A percentile compares a stretch with the other conserved stretches of the same genome.
phyloP scores from a whole-genome alignment of 352 stramenopile species.

The Hyphochytrium catenoides region DNA sequence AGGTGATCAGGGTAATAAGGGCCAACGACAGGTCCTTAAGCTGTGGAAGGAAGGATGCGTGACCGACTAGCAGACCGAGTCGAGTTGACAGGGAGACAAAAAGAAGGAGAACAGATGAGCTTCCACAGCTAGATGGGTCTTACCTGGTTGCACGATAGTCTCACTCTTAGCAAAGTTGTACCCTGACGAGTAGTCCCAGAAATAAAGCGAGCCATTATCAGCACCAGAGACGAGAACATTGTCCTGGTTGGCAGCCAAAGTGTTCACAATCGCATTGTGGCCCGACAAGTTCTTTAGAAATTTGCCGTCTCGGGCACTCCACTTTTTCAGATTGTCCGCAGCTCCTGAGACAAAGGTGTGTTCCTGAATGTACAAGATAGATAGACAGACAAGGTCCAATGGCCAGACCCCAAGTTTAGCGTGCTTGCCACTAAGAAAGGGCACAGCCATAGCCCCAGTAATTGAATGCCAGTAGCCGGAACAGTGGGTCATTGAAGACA shows the following conservation, averaged over 20 bases:
- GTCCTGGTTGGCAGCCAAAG: conserved; percentile 92
- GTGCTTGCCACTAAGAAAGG: too few species aligned
- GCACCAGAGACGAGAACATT: conserved; percentile 82
- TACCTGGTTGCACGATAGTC: conserved; percentile 67
- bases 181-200: conserved; percentile 96
- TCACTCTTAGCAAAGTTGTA: conserved; percentile 88
- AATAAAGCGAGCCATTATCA: conserved; percentile 92
- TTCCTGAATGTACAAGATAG: conserved; percentile 26
- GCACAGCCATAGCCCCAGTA: too few species aligned
- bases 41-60: too few species aligned
- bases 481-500: too few species aligned
- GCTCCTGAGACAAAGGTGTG: conserved; percentile 90
- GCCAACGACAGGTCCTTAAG: too few species aligned
- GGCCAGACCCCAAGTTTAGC: neutral
- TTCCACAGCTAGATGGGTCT: neutral
- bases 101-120: neutral
- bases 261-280: conserved; percentile 95
- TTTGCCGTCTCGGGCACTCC: conserved; percentile 76
- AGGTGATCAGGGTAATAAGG: conserved; percentile 2
- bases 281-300: conserved; percentile 92
- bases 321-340: conserved; percentile 97
- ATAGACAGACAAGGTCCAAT: neutral
- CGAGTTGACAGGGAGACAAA: too few species aligned
- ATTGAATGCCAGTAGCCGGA: too few species aligned
- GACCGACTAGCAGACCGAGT: too few species aligned